Conservation (phyloP, 2,329 filamentous ascomycete species). For the Ceratocystis destructans region DNA sequence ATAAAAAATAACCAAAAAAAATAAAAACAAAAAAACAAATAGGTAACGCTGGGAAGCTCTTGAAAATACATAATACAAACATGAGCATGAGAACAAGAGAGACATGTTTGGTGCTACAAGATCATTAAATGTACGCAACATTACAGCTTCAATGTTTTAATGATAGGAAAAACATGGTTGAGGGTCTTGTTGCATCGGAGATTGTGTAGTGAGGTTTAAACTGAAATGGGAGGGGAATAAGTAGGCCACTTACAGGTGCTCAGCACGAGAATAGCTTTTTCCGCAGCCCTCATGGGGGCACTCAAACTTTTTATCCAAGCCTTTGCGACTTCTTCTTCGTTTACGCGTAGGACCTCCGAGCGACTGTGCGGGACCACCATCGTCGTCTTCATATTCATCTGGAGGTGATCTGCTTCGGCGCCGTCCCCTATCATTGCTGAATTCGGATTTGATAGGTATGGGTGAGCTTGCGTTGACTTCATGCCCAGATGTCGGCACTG, state of each 20-base stretch:
- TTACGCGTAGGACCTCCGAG: slow-evolving; percentile 44
- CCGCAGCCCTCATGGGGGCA: slow-evolving; percentile 79
- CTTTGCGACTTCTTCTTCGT: slow-evolving; percentile 59
- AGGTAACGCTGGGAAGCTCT: too few species aligned
- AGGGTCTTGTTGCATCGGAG: background rate
- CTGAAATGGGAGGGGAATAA: background rate
- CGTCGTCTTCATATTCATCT: slow-evolving; percentile 30
- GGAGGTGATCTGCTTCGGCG: slow-evolving; percentile 32
- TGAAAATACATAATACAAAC: too few species aligned
- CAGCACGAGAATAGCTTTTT: slow-evolving; percentile 90
- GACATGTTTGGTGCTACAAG: background rate
- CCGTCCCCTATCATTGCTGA: slow-evolving; percentile 29
- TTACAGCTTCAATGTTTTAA: background rate
- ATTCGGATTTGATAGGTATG: slow-evolving; percentile 27
- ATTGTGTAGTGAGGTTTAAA: slow-evolving; percentile 17
- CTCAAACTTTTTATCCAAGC: slow-evolving; percentile 66
- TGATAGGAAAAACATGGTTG: background rate
- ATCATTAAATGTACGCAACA: background rate
- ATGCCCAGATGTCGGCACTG: background rate
- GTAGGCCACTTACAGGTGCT: slow-evolving; percentile 59
- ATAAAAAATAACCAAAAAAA: too few species aligned
- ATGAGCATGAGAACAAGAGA: background rate
- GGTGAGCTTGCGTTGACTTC: slow-evolving; percentile 9
- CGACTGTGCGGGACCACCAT: slow-evolving; percentile 30
- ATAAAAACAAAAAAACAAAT: too few species aligned